These are phyloP conservation scores for Pyronema domesticum DNA, from an alignment of 495 filamentous ascomycete species.

Conservation along the genomic window DNA sequence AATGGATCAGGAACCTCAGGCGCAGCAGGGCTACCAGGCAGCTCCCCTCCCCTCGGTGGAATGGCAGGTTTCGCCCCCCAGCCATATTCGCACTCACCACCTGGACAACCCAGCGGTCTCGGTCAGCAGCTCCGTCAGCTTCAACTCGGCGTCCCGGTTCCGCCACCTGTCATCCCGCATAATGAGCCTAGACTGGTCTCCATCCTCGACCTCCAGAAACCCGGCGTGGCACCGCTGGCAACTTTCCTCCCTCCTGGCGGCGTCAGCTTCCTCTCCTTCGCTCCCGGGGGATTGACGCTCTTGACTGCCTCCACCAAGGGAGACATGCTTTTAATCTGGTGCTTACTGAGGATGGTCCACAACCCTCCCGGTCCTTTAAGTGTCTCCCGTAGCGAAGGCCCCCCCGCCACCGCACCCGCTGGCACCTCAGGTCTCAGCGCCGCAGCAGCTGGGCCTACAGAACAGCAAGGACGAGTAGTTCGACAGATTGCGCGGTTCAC, in stretches of 20 bases:
- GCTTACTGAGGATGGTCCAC: constrained; percentile 48
- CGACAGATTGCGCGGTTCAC: constrained; percentile 72
- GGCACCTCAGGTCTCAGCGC: constrained; percentile 2
- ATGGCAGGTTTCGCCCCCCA: neutral
- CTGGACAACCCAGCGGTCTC: constrained; percentile 17
- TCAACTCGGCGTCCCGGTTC: constrained; percentile 15
- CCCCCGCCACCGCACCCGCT: constrained; percentile 5
- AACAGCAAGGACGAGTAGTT: constrained; percentile 36
- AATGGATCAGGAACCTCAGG: constrained; percentile 25
- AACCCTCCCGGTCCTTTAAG: constrained; percentile 12
- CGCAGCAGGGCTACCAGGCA: neutral
- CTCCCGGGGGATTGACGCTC: constrained; percentile 64
- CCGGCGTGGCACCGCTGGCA: constrained; percentile 39
- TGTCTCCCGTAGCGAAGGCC: constrained; percentile 7
- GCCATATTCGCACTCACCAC: neutral
- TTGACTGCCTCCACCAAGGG: constrained; percentile 85
- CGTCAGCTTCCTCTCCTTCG: constrained; percentile 80
- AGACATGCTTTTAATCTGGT: constrained; percentile 84
- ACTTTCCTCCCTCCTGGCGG: constrained; percentile 69
- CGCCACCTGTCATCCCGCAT: neutral
- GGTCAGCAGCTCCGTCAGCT: constrained; percentile 22
- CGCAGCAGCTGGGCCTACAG: constrained; percentile 19
- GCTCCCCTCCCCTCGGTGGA: neutral
- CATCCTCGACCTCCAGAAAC: constrained; percentile 57
- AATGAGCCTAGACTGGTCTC: constrained; percentile 63